Percentiles rank a stretch among this genome's conserved stretches.
Evolutionary conservation across 2,329 filamentous ascomycete genomes (phyloP).

Genomic region (Fusarium tanahbumbuense): DNA sequence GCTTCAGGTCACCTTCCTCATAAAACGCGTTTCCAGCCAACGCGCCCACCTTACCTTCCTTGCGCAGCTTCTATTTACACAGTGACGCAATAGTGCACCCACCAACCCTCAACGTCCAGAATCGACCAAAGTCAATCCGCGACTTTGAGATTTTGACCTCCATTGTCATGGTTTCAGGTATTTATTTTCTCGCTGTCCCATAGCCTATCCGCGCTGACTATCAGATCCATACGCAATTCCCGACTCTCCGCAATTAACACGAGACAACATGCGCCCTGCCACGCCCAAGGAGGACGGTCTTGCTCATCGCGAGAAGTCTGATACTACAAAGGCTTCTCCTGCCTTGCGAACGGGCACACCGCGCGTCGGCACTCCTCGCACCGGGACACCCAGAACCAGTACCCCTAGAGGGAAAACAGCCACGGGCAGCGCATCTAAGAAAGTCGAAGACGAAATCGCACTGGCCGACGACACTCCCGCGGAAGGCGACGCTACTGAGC

Average conservation of each 20-base stretch:
- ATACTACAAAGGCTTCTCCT: slow-evolving; percentile 24
- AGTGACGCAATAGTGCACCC: slow-evolving; percentile 40
- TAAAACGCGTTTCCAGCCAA: slow-evolving; percentile 36
- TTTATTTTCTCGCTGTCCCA: background rate
- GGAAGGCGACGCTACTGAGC: background rate
- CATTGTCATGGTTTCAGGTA: slow-evolving; percentile 34
- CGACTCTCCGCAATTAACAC: slow-evolving; percentile 28
- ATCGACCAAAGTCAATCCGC: slow-evolving; percentile 24
- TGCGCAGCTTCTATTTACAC: slow-evolving; percentile 33
- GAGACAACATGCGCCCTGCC: slow-evolving; percentile 19
- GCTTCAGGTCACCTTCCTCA: background rate
- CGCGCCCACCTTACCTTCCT: slow-evolving; percentile 34
- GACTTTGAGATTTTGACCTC: slow-evolving; percentile 1
- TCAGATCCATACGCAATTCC: slow-evolving; percentile 44
- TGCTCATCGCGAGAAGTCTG: slow-evolving; percentile 28
- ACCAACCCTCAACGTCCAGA: slow-evolving; percentile 1
- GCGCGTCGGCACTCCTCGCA: slow-evolving; percentile 18
- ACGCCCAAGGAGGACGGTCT: slow-evolving; percentile 32
- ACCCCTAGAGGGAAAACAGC: background rate
- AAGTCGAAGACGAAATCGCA: background rate
- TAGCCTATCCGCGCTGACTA: slow-evolving; percentile 8
- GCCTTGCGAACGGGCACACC: slow-evolving; percentile 18
- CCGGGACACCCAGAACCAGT: slow-evolving; percentile 15
- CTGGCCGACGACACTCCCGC: background rate
- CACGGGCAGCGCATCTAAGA: background rate